These are phyloP conservation scores for Nicotiana benthamiana DNA, from an alignment of 257 asterid genomes.

Conservation along the genomic window DNA sequence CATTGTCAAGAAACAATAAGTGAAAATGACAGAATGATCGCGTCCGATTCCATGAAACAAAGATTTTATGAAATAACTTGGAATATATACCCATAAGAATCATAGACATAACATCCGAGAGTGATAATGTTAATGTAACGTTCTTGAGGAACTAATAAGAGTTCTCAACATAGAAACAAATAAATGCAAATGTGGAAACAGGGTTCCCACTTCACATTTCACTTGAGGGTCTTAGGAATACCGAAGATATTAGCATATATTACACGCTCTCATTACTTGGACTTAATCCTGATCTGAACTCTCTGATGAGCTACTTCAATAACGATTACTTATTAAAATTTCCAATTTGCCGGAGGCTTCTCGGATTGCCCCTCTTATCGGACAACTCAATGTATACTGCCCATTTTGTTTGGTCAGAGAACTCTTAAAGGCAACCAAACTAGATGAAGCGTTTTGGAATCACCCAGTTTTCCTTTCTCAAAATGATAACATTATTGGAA, in stretches of 20 bases:
- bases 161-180: background rate
- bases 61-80: background rate
- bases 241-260: background rate
- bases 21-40: background rate
- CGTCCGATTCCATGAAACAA: background rate
- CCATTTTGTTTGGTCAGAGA: background rate
- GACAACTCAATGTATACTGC: background rate
- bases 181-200: background rate
- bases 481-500: background rate
- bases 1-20: slow-evolving; percentile 16
- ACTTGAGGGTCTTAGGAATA: background rate
- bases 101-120: background rate
- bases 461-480: background rate
- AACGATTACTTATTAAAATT: background rate
- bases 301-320: background rate
- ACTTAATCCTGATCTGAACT: background rate
- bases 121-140: background rate
- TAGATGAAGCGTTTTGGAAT: background rate
- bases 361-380: background rate
- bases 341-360: background rate
- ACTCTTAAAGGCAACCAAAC: background rate
- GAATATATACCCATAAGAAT: background rate
- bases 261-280: background rate
- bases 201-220: background rate
- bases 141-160: background rate